These are phyloP conservation scores for Microdochium bolleyi DNA, from an alignment of 2,329 filamentous ascomycete genomes.

Conservation along the genomic window DNA sequence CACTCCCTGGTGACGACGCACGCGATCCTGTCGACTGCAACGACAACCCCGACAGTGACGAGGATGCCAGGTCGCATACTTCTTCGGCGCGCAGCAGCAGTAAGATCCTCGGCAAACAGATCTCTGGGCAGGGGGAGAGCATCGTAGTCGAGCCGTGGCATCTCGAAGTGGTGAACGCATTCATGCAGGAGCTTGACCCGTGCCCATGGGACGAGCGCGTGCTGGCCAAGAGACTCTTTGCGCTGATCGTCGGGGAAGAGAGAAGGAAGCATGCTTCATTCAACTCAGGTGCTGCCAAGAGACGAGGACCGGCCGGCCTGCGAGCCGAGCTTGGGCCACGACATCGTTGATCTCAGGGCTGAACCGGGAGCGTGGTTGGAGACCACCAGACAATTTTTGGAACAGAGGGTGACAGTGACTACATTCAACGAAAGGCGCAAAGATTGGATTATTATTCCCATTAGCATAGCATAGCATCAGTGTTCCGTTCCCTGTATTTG, in stretches of 20 bases:
- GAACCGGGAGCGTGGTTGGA: too few species aligned
- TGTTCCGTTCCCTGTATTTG: not conserved
- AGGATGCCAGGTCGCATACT: conserved; percentile 1
- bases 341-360: not conserved
- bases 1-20: not conserved
- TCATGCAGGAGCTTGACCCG: conserved; percentile 30
- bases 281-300: not conserved
- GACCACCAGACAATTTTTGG: too few species aligned
- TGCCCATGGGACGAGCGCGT: conserved; percentile 39
- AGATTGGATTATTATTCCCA: not conserved
- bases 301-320: not conserved
- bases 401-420: not conserved
- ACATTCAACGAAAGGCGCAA: not conserved
- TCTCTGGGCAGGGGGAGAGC: conserved; percentile 35
- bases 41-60: conserved; percentile 4
- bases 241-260: conserved; percentile 42
- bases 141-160: conserved; percentile 48
- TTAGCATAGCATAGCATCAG: not conserved
- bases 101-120: conserved; percentile 35
- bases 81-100: conserved; percentile 10
- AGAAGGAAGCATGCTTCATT: conserved; percentile 19
- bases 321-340: not conserved
- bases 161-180: conserved; percentile 48
- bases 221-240: conserved; percentile 45
- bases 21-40: not conserved